Conservation (phyloP, 2,329 filamentous ascomycete genomes). For the Blastomyces gilchristii region DNA sequence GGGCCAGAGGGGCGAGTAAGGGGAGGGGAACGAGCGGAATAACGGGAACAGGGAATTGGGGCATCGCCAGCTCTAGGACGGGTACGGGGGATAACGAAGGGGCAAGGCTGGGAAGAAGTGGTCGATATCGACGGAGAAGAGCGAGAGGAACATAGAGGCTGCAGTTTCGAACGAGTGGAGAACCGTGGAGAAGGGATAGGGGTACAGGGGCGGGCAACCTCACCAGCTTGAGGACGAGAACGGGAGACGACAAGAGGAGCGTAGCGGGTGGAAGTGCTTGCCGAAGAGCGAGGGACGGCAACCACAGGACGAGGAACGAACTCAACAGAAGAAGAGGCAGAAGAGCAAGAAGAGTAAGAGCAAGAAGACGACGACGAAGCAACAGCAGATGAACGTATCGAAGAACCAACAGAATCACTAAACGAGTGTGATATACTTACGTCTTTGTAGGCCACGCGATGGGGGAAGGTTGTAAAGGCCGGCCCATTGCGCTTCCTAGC, state of each 20-base stretch:
- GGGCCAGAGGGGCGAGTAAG: constrained; percentile 13
- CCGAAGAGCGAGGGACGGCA: background rate
- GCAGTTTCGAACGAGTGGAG: background rate
- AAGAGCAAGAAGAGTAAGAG: constrained; percentile 10
- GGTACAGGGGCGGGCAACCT: background rate
- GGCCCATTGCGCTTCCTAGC: background rate
- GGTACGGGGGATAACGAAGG: constrained; percentile 10
- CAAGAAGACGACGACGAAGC: constrained; percentile 5
- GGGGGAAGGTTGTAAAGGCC: background rate
- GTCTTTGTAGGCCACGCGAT: background rate
- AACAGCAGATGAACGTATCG: constrained; percentile 6
- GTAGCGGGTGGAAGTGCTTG: background rate
- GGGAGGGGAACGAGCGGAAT: constrained; percentile 8
- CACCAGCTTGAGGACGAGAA: background rate
- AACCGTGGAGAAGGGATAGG: background rate
- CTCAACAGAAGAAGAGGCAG: constrained; percentile 10
- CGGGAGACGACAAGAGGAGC: background rate
- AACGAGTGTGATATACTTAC: background rate
- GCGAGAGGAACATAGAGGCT: background rate
- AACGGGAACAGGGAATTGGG: constrained; percentile 3
- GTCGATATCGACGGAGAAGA: background rate
- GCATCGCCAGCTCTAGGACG: constrained; percentile 6
- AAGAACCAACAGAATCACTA: background rate
- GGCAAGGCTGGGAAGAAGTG: constrained; percentile 7
- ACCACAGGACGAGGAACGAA: constrained; percentile 3